phyloP scores from a whole-genome alignment of 164 flowering plant species.

The Buxus sempervirens region DNA sequence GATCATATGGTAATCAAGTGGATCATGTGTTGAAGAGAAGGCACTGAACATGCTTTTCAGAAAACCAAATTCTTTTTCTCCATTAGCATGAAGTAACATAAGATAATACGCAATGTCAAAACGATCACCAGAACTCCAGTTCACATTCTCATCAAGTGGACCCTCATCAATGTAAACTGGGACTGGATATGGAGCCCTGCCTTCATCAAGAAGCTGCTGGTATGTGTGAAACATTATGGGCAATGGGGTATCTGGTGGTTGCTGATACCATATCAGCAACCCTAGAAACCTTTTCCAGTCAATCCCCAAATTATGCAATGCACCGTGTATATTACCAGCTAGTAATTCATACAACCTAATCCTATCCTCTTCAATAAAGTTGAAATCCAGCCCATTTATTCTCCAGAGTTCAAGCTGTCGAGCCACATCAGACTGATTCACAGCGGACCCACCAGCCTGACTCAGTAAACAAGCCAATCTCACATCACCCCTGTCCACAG shows the following conservation, averaged over 20 bases:
- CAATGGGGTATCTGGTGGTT: slow-evolving; percentile 68
- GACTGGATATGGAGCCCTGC: slow-evolving; percentile 77
- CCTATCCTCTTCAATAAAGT: slow-evolving; percentile 79
- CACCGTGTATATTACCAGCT: slow-evolving; percentile 74
- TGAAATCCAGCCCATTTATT: slow-evolving; percentile 80
- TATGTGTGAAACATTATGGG: slow-evolving; percentile 57
- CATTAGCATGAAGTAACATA: slow-evolving; percentile 83
- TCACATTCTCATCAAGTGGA: slow-evolving; percentile 35
- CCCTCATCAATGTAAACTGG: slow-evolving; percentile 89
- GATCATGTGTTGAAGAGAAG: slow-evolving; percentile 86
- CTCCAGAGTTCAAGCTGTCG: slow-evolving; percentile 84
- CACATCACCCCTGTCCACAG: slow-evolving; percentile 86
- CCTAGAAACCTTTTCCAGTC: slow-evolving; percentile 98
- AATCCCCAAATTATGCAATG: slow-evolving; percentile 46
- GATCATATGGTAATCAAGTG: slow-evolving; percentile 97
- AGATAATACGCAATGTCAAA: slow-evolving; percentile 89
- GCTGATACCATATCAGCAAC: slow-evolving; percentile 88
- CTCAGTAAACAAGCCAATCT: slow-evolving; percentile 90
- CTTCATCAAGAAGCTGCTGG: slow-evolving; percentile 62
- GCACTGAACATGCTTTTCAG: slow-evolving; percentile 93
- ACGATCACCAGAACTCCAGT: slow-evolving; percentile 35
- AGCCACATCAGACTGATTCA: slow-evolving; percentile 67
- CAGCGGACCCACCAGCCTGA: slow-evolving; percentile 89
- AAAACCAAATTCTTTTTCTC: slow-evolving; percentile 38
- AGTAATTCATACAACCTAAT: slow-evolving; percentile 77